A percentile compares a stretch with the other conserved stretches of the same genome.
Evolutionary conservation across 805 yeast genomes (phyloP).

Genomic region (Metschnikowia dekortorum): DNA sequence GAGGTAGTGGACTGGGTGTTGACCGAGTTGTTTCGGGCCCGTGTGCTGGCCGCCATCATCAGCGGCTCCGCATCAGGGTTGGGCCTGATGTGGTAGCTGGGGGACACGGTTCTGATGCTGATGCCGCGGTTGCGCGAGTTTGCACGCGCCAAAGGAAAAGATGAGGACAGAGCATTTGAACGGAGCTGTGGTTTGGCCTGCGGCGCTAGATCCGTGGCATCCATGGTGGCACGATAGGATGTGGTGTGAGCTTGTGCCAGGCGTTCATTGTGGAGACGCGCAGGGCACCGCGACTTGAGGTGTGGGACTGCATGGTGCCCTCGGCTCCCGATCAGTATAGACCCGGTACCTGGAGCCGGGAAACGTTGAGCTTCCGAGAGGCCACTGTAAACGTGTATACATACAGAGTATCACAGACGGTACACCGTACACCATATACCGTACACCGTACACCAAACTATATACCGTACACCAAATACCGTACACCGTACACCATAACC

Average conservation of each 20-base stretch:
- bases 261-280: constrained; percentile 3
- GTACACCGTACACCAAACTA: no score
- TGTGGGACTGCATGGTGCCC: background rate
- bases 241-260: constrained; percentile 2
- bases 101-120: constrained; percentile 22
- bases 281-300: constrained; percentile 1
- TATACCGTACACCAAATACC: no score
- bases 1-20: background rate
- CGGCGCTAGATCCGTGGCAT: background rate
- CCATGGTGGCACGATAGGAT: background rate
- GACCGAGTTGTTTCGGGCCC: background rate
- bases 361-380: no score
- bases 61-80: background rate
- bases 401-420: no score
- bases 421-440: no score
- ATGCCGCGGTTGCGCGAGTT: constrained; percentile 28
- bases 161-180: background rate
- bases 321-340: background rate
- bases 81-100: background rate
- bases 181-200: background rate
- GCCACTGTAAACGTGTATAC: no score
- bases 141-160: background rate
- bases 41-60: background rate
- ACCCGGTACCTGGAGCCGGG: background rate
- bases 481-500: no score